Percentiles rank a stretch among this genome's conserved stretches.
These are phyloP conservation scores for Hyaloperonospora arabidopsidis DNA, from an alignment of 352 stramenopile species.

Conservation along the genomic window DNA sequence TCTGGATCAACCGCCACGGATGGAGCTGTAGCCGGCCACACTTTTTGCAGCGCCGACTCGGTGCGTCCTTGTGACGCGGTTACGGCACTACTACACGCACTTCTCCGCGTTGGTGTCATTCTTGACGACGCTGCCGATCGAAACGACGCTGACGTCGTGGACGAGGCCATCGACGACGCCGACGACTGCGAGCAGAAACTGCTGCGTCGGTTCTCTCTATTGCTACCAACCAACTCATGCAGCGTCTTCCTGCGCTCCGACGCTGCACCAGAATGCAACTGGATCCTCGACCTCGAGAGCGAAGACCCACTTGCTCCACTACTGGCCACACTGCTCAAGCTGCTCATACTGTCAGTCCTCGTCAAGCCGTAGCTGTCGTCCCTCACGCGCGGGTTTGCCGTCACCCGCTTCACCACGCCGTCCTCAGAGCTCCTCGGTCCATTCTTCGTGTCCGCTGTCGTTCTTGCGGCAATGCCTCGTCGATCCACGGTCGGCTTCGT, in stretches of 20 bases:
- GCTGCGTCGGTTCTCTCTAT: conserved; percentile 35
- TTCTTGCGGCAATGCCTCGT: conserved; percentile 39
- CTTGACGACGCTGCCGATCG: conserved; percentile 25
- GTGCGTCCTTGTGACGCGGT: conserved; percentile 9
- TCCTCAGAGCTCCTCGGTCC: conserved; percentile 8
- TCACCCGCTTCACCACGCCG: conserved; percentile 14
- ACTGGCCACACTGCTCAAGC: conserved; percentile 24
- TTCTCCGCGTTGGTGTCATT: conserved; percentile 3
- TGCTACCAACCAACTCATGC: conserved; percentile 35
- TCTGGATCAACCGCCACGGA: conserved; percentile 24
- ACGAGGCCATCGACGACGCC: conserved; percentile 38
- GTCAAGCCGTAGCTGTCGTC: conserved; percentile 19
- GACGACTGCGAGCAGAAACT: conserved; percentile 49
- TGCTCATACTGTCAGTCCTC: conserved; percentile 30
- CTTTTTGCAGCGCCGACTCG: conserved; percentile 27
- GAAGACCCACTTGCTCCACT: conserved; percentile 18
- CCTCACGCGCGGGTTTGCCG: conserved; percentile 14
- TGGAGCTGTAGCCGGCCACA: conserved; percentile 30
- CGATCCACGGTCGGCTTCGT: conserved; percentile 6
- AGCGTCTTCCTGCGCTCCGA: conserved; percentile 29
- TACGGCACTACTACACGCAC: conserved; percentile 1
- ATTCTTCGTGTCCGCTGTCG: conserved; percentile 32
- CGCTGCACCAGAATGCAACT: conserved; percentile 14
- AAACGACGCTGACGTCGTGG: conserved; percentile 29
- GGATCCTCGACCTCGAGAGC: conserved; percentile 13